phyloP scores from a whole-genome alignment of 768 basidiomycete species.

The Lactarius akahatsu region DNA sequence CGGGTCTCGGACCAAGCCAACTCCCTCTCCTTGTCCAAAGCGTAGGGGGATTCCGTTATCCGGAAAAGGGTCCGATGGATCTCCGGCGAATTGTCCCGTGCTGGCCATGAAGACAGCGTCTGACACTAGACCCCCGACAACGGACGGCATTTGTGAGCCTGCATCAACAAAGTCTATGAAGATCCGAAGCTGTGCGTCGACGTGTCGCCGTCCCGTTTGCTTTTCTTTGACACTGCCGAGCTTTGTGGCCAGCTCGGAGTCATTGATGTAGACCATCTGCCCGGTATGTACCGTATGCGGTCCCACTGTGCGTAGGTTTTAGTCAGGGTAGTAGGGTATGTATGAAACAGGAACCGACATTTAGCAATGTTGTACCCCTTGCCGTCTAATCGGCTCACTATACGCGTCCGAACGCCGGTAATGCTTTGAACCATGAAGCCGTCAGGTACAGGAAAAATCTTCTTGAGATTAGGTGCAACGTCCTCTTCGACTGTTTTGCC shows the following conservation, averaged over 20 bases:
- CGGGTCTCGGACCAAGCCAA: constrained; percentile 52
- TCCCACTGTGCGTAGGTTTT: constrained; percentile 53
- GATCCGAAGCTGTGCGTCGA: constrained; percentile 59
- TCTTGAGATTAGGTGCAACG: constrained; percentile 61
- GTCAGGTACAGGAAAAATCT: constrained; percentile 58
- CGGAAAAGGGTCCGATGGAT: constrained; percentile 42
- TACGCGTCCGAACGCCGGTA: constrained; percentile 72
- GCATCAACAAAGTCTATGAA: constrained; percentile 55
- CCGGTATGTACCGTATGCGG: constrained; percentile 78
- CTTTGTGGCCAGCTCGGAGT: constrained; percentile 48
- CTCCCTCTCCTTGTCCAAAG: constrained; percentile 53
- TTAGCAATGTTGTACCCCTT: constrained; percentile 85
- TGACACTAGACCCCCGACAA: constrained; percentile 40
- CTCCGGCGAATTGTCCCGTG: constrained; percentile 70
- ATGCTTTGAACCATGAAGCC: constrained; percentile 79
- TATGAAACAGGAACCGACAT: constrained; percentile 50
- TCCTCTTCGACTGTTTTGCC: constrained; percentile 62
- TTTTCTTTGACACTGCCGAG: constrained; percentile 31
- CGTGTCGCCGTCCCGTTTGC: constrained; percentile 33
- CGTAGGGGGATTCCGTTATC: constrained; percentile 36
- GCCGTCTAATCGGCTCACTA: constrained; percentile 77
- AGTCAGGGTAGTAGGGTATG: constrained; percentile 10
- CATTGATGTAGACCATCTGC: constrained; percentile 80
- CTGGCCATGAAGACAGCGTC: constrained; percentile 57
- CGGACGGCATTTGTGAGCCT: constrained; percentile 41